Conservation (phyloP, 768 basidiomycete species). For the Psilocybe cubensis region DNA sequence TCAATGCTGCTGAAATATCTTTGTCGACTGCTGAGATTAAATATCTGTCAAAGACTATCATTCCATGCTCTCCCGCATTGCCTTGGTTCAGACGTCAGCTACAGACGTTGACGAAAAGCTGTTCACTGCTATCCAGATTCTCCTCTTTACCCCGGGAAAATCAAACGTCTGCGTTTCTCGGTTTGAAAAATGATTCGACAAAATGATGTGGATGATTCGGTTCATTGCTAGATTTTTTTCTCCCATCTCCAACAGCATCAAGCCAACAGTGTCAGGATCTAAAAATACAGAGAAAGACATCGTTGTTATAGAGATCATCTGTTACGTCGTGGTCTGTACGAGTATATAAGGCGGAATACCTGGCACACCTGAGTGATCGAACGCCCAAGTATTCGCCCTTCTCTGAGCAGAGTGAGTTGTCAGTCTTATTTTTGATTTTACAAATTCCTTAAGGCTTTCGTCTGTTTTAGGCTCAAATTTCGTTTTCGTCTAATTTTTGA, state of each 20-base stretch:
- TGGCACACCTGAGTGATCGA: neutral
- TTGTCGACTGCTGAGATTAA: no score
- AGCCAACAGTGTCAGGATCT: slow-evolving; percentile 2
- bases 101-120: no score
- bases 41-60: no score
- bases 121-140: no score
- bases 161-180: no score
- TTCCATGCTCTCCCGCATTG: no score
- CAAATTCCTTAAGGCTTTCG: slow-evolving; percentile 1
- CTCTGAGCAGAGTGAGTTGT: slow-evolving; percentile 22
- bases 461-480: slow-evolving; percentile 37
- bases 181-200: no score
- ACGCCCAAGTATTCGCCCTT: slow-evolving; percentile 11
- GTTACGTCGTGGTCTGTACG: neutral
- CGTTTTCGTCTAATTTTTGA: slow-evolving; percentile 14
- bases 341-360: slow-evolving; percentile 15
- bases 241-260: neutral
- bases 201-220: no score
- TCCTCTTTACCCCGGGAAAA: no score
- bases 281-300: slow-evolving; percentile 15
- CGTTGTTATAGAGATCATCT: slow-evolving; percentile 22
- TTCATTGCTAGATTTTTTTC: no score
- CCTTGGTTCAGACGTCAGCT: no score
- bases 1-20: no score
- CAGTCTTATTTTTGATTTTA: neutral